Base-by-base conservation (phyloP, 768 basidiomycete genomes). In the Saitozyma podzolica region DNA sequence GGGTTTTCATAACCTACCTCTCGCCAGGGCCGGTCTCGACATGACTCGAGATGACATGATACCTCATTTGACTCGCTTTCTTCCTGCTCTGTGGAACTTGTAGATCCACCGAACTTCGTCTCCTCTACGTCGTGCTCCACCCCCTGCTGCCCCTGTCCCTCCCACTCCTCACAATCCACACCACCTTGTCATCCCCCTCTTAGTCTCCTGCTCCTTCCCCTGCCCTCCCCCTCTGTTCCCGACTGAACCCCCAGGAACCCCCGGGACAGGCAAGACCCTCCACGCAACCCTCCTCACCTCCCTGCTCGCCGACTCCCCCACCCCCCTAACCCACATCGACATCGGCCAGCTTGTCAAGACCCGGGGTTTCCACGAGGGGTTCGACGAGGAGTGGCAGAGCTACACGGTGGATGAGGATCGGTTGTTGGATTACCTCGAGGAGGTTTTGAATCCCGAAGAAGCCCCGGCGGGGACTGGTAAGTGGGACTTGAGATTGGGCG, bases 371-470 rank as follows among this genome's bases (percentile, higher is more conserved):
- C 89, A 93, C 74, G 86, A 90, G 63, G 86, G 88, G 0, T 98
- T 85, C 74, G 91, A 99, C 75, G 85, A 92, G 19, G 92, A 97
- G 75, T 99, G 96, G 96, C 88, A 94, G 74, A 88, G 86, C 54
- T 96, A 91, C 78, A 89, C 87, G 2, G 90, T 96, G 9, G 92
- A 98, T 74, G 96, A 99, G 79, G 96, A 99, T 82, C 91, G 91
- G 84, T 93, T 93, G 85, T 74, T 65, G 49, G 54, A 71, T 66
- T 59, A 69, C 45, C 56, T 74, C 50, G 68, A 71, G 49, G 67
- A 63, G n/a, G 54, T 68, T 2, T 54, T 74, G 6, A 73, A 73
- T 64, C 73, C 73, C 7, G 53, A 62, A 49, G 54, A 58, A 40
- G 64, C 53, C 2, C 55, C 70, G 17, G 62, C 64, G 37, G 57